Conservation (phyloP, 2,329 filamentous ascomycete species). For the Scytalidium lignicola region DNA sequence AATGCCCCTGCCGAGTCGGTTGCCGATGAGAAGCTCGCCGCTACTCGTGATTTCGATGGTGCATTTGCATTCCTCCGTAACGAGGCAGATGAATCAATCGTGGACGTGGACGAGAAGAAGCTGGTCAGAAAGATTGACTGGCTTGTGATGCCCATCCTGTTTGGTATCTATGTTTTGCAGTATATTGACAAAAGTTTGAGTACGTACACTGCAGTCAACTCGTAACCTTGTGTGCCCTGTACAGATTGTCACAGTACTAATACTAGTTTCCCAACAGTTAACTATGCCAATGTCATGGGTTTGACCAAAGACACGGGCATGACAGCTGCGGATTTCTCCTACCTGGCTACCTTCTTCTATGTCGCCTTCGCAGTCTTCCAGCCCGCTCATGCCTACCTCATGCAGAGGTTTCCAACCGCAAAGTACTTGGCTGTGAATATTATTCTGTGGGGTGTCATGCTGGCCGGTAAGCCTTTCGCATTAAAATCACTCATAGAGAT, state of each 20-base stretch:
- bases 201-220: no score
- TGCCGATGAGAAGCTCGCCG: no score
- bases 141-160: slow-evolving; percentile 41
- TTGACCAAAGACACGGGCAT: not conserved
- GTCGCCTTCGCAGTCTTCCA: slow-evolving; percentile 11
- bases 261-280: no score
- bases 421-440: slow-evolving; percentile 9
- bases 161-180: slow-evolving; percentile 51
- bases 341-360: slow-evolving; percentile 41
- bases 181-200: slow-evolving; percentile 39
- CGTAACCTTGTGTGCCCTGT: no score
- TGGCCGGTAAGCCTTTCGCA: no score
- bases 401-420: slow-evolving; percentile 41
- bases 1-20: no score
- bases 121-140: slow-evolving; percentile 58
- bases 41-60: slow-evolving; percentile 7
- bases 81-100: not conserved
- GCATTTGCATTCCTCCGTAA: slow-evolving; percentile 4
- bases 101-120: slow-evolving; percentile 35
- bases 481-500: no score
- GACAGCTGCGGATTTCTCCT: slow-evolving; percentile 30
- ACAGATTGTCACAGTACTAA: no score
- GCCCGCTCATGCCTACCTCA: slow-evolving; percentile 34
- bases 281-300: slow-evolving; percentile 14
- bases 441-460: slow-evolving; percentile 5